Evolutionary conservation across 345 rosid species (phyloP).

Genomic region (Adansonia digitata): DNA sequence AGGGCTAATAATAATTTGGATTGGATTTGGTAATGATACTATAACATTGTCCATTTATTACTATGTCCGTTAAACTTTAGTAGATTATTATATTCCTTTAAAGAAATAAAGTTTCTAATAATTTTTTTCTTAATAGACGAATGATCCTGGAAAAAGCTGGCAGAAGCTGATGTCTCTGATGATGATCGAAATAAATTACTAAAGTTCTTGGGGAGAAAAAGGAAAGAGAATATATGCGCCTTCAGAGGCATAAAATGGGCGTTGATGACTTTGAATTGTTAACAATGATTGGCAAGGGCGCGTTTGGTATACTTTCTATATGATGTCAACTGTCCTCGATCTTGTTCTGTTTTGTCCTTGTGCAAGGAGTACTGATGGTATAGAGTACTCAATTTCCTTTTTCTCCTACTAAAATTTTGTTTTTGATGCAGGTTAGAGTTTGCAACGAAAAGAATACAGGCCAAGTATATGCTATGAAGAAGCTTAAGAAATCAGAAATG

Average conservation of each 20-base stretch:
- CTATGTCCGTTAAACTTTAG: not conserved
- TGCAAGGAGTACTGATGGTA: not conserved
- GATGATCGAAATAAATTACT: slow-evolving; percentile 91
- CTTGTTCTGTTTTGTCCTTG: not conserved
- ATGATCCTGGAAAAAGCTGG: slow-evolving; percentile 73
- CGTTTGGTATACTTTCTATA: slow-evolving; percentile 47
- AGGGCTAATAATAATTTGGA: not conserved
- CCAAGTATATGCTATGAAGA: slow-evolving; percentile 95
- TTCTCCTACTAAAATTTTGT: not conserved
- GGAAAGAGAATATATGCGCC: slow-evolving; percentile 97
- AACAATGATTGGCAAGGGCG: slow-evolving; percentile 85
- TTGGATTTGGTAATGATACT: not conserved
- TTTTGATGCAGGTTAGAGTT: slow-evolving; percentile 70
- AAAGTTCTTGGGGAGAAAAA: slow-evolving; percentile 89
- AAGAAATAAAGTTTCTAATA: not conserved
- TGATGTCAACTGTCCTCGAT: not conserved
- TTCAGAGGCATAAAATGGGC: slow-evolving; percentile 92
- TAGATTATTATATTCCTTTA: not conserved
- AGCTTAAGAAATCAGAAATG: slow-evolving; percentile 89
- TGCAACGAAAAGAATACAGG: slow-evolving; percentile 85
- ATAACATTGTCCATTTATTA: not conserved
- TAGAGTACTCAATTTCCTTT: not conserved
- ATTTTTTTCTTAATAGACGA: slow-evolving; percentile 38
- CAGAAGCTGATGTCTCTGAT: slow-evolving; percentile 94
- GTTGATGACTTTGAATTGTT: slow-evolving; percentile 85